A percentile compares a stretch with the other conserved stretches of the same genome.
These are phyloP conservation scores for Astrephomene gubernaculifera DNA, from an alignment of 139 green algal species.

Conservation along the genomic window DNA sequence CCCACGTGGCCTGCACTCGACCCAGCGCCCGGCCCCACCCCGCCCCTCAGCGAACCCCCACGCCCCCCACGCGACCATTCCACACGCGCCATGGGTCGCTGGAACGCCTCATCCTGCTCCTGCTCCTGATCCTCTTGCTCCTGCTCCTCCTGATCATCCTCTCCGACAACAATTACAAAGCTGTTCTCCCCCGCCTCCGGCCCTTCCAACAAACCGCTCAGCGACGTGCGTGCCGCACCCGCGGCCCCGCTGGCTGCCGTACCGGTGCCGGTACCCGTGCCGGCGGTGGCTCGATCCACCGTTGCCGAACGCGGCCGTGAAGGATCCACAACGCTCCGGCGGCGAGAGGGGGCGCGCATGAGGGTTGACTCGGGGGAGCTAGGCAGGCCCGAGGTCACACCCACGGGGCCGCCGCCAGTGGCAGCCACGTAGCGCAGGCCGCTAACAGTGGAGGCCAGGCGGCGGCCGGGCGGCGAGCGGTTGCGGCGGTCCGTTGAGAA, in stretches of 20 bases:
- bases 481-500: neutral
- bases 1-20: no score
- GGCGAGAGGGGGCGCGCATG: no score
- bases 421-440: neutral
- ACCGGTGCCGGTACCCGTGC: no score
- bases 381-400: neutral
- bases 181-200: neutral
- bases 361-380: neutral
- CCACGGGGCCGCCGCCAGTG: neutral
- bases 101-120: no score
- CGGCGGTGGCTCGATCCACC: no score
- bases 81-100: no score
- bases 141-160: neutral
- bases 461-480: slow-evolving; percentile 9
- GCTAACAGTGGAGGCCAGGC: neutral
- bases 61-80: no score
- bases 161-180: slow-evolving; percentile 36
- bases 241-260: neutral
- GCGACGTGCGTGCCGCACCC: neutral
- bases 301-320: no score
- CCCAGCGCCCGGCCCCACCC: no score
- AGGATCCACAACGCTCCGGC: no score
- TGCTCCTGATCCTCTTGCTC: no score
- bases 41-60: no score
- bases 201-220: neutral